Base-by-base conservation (phyloP, 768 basidiomycete species). In the Pulveroboletus sp. region DNA sequence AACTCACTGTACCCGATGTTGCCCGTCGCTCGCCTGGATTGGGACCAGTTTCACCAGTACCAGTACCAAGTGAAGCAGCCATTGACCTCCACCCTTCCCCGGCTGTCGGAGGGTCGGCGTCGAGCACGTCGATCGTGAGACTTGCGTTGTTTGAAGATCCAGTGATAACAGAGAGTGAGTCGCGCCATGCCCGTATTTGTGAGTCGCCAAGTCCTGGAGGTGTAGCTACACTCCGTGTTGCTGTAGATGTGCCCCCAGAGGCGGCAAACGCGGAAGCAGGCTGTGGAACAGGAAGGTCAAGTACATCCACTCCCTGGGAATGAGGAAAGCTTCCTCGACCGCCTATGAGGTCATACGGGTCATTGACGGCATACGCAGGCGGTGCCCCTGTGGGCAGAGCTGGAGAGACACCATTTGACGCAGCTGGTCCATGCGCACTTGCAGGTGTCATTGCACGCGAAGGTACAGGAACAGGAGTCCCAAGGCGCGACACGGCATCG, bases 61-160 rank as follows among this genome's bases (percentile, higher is more conserved):
- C 38, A 64, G 65, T 5, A 35, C 48, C 47, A 10, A 44, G 50
- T 17, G 64, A 49, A 17, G 69, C 69, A 32, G 73, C 60, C 51
- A 87, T 69, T 10, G 71, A 71, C 51, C 79, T 72, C 87, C 87
- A 89, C 5, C 77, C 71, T 47, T 77, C 78, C 17, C 74, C 74
- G 24, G 86, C 80, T 48, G 62, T 61, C 3, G 87, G 86, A 8
- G 87, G 86, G 21, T 75, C 82, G 31, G 86, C 83, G 53, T 89
- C 87, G 14, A 86, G 68, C 6, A 86, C 61, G 59, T 88, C 84
- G 17, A 82, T 75, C 4, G 74, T 67, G 47, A 82, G 21, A 13
- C 64, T 57, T 7, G 60, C 69, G 2, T 55, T 67, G 35, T 66
- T 57, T 14, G 57, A 64, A 27, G 66, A 65, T 33, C 69, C 67